Base-by-base conservation (phyloP, 306 rosid species). In the Carpinus fangiana region DNA sequence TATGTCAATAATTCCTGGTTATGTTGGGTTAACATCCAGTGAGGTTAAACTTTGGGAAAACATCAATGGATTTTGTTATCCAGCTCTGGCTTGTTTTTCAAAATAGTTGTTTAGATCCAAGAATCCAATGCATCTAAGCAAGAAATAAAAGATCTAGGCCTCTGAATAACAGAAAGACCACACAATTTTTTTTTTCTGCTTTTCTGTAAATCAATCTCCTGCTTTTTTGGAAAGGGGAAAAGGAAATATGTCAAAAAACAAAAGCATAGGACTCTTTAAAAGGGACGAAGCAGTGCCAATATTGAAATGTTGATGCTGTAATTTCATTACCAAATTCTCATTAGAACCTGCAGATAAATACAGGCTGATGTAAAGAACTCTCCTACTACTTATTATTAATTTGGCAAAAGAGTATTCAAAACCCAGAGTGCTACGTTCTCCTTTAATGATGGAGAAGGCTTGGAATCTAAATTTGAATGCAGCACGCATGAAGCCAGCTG, bases 401-500 rank as follows among this genome's bases (percentile, higher is more conserved):
- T 43, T 13, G 46, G 48, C 31, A 41, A 41, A 69, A 59, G 36
- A 81, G 16, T 18, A 60, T n/a, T 48, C 20, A 41, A 41, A 51
- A 75, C 12, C 59, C 77, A 76, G 28, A 28, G 46, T 8, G 43
- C 20, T 54, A 36, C 34, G 17, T 21, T 60, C 1, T 70, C 71
- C 26, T 77, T 51, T 70, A 64, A 56, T 72, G 73, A 53, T 55
- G 43, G 18, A 47, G 23, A 48, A 48, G 68, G 64, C 48, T 78
- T 67, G 47, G 74, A 36, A 73, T 26, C 55, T 59, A 48, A 73
- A 68, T 68, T 34, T 77, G 20, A 17, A 53, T n/a, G 69, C 54
- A 71, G 38, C 41, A 50, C 73, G 21, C 28, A 69, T 21, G 76
- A 57, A 78, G 67, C 46, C 70, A 70, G 64, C 77, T 60, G 72